Base-by-base conservation (phyloP, 805 yeast species). In the Debaryomyces hansenii region DNA sequence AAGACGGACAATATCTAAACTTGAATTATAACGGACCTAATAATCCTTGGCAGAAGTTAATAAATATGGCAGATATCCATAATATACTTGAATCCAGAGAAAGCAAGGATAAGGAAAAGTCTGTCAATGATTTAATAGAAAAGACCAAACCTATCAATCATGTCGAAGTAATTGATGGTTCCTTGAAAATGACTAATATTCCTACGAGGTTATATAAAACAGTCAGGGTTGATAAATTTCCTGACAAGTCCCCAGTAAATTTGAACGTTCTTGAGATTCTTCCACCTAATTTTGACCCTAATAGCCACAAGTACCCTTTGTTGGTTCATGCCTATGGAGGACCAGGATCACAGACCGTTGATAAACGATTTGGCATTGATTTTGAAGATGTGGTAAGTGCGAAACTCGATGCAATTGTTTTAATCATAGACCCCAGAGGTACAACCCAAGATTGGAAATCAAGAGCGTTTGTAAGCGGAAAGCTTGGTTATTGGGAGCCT, bases 381-480 rank as follows among this genome's bases (percentile, higher is more conserved):
- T 82, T 85, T 53, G 84, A 83, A 52, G 85, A 84, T 41, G 71
- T 80, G 3, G 76, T 82, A 0, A 71, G 82, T 20, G 77, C 87
- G 0, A 69, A 75, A 2, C 57, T 84, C 38, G 79, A 83, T 56
- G 80, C 85, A 0, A 72, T 87, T 24, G 82, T 86, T 1, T 62
- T 87, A 42, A 75, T 80, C 38, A 79, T 87, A 37, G 96, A 87
- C 55, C 94, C 95, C 14, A 71, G 94, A 60, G 94, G 95, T 2
- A 85, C 94, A 0, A 85, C 84, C 4, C 80, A 81, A 57, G 89
- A 87, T 4, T 86, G 94, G 92, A 65, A 64, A 20, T 79, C 75
- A 53, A 77, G 75, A 58, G 67, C 83, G 2, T 82, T 72, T 70
- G 87, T 87, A 0, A 74, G 63, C 15, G 66, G 71, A 5, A 70